phyloP scores from a whole-genome alignment of 352 stramenopile species.

The Plasmopara muralis region DNA sequence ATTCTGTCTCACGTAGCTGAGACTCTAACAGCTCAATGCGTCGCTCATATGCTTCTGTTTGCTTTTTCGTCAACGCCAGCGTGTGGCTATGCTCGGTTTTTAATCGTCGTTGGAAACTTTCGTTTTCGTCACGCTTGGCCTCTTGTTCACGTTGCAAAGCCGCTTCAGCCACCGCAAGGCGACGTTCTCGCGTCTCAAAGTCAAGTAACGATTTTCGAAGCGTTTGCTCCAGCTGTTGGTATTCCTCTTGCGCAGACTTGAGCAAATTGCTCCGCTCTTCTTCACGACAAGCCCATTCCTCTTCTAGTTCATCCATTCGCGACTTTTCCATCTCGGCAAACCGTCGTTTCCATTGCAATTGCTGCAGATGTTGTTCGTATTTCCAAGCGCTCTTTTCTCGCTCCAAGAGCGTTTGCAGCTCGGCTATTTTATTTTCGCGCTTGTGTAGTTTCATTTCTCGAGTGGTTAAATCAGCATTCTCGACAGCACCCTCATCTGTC shows the following conservation, averaged over 20 bases:
- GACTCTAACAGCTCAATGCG: constrained; percentile 32
- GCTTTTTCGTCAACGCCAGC: constrained; percentile 45
- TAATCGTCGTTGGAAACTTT: constrained; percentile 42
- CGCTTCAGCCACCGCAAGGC: constrained; percentile 43
- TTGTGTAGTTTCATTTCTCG: constrained; percentile 8
- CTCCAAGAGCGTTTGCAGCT: constrained; percentile 30
- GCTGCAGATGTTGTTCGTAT: constrained; percentile 40
- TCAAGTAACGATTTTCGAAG: constrained; percentile 48
- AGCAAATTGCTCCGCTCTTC: constrained; percentile 60
- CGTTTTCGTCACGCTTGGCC: constrained; percentile 47
- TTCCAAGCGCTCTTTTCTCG: constrained; percentile 35
- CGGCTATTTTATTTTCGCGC: constrained; percentile 16
- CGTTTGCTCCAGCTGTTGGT: constrained; percentile 58
- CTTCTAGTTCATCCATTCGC: constrained; percentile 70
- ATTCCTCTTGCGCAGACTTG: constrained; percentile 50
- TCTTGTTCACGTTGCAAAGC: constrained; percentile 51
- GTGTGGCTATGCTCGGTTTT: constrained; percentile 60
- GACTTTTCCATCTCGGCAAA: constrained; percentile 49
- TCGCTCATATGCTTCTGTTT: constrained; percentile 45
- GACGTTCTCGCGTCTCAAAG: constrained; percentile 53
- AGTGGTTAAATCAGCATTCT: neutral
- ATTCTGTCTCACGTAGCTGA: constrained; percentile 42
- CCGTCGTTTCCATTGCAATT: constrained; percentile 48
- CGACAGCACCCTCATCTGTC: neutral
- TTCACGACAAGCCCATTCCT: constrained; percentile 70